Evolutionary conservation across 2,329 filamentous ascomycete species (phyloP).

Genomic region (Colletotrichum siamense): DNA sequence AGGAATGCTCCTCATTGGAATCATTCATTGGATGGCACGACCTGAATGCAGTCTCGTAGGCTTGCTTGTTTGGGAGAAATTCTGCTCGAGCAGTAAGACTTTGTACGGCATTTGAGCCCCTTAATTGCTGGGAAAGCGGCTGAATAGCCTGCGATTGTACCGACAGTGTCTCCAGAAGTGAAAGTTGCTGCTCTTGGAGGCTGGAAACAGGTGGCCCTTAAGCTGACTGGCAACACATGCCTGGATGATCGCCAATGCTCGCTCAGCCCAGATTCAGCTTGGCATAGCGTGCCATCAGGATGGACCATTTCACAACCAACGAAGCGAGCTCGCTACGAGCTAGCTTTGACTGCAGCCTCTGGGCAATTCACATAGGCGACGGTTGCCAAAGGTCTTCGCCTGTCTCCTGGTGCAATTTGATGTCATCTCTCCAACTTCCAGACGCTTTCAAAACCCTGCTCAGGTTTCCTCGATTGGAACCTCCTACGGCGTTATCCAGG

Average conservation of each 20-base stretch:
- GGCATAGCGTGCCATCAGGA: not conserved
- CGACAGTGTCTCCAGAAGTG: not conserved
- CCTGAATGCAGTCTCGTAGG: not conserved
- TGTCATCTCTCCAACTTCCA: not conserved
- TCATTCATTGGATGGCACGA: not conserved
- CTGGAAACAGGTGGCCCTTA: not conserved
- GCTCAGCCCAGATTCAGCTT: not conserved
- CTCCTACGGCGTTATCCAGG: not conserved
- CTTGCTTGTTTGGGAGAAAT: not conserved
- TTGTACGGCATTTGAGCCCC: not conserved
- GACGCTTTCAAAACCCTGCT: not conserved
- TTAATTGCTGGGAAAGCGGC: not conserved
- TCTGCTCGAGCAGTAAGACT: slow-evolving; percentile 1
- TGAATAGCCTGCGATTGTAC: not conserved
- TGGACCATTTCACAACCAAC: not conserved
- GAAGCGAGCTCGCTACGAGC: not conserved
- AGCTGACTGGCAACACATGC: not conserved
- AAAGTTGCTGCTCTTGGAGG: not conserved
- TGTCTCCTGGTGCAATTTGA: not conserved
- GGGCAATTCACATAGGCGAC: not conserved
- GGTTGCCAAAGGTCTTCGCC: not conserved
- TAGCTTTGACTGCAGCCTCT: not conserved
- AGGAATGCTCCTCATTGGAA: not conserved
- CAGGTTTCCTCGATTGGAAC: not conserved
- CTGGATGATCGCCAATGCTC: not conserved